These are phyloP conservation scores for Saccharomycopsis sp. DNA, from an alignment of 805 yeast genomes.

Conservation along the genomic window DNA sequence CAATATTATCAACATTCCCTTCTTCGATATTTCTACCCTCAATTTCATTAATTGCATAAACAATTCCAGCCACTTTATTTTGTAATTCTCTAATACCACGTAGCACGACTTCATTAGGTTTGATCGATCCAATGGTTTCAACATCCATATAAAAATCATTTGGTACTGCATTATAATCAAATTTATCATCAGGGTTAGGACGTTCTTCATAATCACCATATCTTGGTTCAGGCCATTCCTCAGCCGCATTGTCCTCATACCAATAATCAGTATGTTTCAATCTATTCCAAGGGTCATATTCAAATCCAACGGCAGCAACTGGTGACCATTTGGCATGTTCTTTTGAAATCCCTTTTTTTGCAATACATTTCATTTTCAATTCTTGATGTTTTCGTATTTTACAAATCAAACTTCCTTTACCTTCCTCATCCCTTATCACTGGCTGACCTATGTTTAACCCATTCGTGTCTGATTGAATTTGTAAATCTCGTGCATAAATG, in stretches of 20 bases:
- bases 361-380: constrained; percentile 80
- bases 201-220: constrained; percentile 96
- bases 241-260: constrained; percentile 84
- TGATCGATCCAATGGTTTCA: constrained; percentile 85
- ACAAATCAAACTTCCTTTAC: constrained; percentile 84
- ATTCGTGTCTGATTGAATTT: constrained; percentile 34
- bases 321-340: constrained; percentile 99
- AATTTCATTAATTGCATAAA: constrained; percentile 55
- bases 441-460: constrained; percentile 66
- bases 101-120: constrained; percentile 82
- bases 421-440: constrained; percentile 66
- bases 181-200: constrained; percentile 78
- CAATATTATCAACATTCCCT: constrained; percentile 44
- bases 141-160: constrained; percentile 77
- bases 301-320: constrained; percentile 90
- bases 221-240: constrained; percentile 88
- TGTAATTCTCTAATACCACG: constrained; percentile 82
- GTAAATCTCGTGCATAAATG: constrained; percentile 79
- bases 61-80: constrained; percentile 82
- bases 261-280: constrained; percentile 92
- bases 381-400: constrained; percentile 91
- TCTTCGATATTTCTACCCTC: constrained; percentile 37
- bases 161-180: constrained; percentile 81
- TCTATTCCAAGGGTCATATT: constrained; percentile 99
- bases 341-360: constrained; percentile 94